A percentile compares a stretch with the other conserved stretches of the same genome.
Evolutionary conservation across 169 alveolate genomes (phyloP).

Genomic region (Plasmodium malariae): DNA sequence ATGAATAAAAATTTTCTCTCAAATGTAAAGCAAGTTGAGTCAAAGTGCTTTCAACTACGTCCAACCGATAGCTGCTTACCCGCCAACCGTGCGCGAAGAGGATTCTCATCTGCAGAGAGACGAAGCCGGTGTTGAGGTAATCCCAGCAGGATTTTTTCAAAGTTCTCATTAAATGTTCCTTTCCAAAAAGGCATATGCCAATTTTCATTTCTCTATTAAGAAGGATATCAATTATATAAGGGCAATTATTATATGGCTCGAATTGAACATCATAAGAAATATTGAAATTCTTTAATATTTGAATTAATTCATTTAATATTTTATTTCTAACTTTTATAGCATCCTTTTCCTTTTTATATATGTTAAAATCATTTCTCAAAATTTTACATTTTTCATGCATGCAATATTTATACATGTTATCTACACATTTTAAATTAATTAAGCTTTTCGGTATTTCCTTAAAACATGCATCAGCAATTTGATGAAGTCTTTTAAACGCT

Average conservation of each 20-base stretch:
- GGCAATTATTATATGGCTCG: slow-evolving; percentile 53
- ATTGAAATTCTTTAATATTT: slow-evolving; percentile 3
- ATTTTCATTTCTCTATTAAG: slow-evolving; percentile 26
- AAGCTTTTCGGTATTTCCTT: slow-evolving; percentile 33
- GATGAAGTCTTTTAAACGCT: slow-evolving; percentile 61
- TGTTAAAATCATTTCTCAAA: slow-evolving; percentile 46
- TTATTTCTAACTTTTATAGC: slow-evolving; percentile 49
- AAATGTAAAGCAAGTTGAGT: no score
- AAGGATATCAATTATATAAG: slow-evolving; percentile 42
- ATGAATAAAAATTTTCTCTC: no score
- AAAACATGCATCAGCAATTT: slow-evolving; percentile 63
- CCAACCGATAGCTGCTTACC: no score
- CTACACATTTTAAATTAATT: slow-evolving; percentile 11
- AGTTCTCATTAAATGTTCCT: slow-evolving; percentile 63
- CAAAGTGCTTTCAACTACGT: no score
- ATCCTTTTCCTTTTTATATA: slow-evolving; percentile 64
- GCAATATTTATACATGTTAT: slow-evolving; percentile 40
- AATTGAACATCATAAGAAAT: slow-evolving; percentile 29
- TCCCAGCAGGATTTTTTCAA: slow-evolving; percentile 37
- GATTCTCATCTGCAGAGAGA: slow-evolving; percentile 47
- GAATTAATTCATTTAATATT: slow-evolving; percentile 34
- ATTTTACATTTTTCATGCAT: slow-evolving; percentile 55
- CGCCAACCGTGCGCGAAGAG: slow-evolving; percentile 50
- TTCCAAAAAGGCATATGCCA: slow-evolving; percentile 53
- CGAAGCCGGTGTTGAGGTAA: slow-evolving; percentile 53